phyloP scores from a whole-genome alignment of 495 filamentous ascomycete genomes.

The Annulohypoxylon maeteangense region DNA sequence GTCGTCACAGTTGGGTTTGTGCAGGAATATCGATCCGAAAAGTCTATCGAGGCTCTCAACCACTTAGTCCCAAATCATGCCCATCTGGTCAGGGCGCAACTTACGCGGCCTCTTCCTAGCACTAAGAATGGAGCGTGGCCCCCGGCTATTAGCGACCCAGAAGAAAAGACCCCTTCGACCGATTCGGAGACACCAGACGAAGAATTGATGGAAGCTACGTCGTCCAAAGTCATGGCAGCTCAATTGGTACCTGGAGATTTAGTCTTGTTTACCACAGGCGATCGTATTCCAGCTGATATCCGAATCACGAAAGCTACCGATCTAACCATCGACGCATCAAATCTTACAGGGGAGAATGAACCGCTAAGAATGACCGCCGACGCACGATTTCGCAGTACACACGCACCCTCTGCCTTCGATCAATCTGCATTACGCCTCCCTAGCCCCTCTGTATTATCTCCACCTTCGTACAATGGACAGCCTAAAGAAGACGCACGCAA shows the following conservation, averaged over 20 bases:
- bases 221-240: slow-evolving; percentile 82
- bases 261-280: slow-evolving; percentile 92
- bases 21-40: slow-evolving; percentile 97
- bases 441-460: slow-evolving; percentile 50
- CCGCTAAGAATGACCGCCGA: slow-evolving; percentile 81
- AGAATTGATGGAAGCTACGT: slow-evolving; percentile 73
- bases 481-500: slow-evolving; percentile 47
- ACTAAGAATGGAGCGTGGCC: slow-evolving; percentile 58
- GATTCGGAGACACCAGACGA: slow-evolving; percentile 55
- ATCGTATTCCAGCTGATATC: slow-evolving; percentile 96
- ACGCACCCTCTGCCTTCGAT: slow-evolving; percentile 34
- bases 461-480: slow-evolving; percentile 37
- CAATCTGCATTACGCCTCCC: slow-evolving; percentile 49
- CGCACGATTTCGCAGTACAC: slow-evolving; percentile 69
- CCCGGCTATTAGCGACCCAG: slow-evolving; percentile 46
- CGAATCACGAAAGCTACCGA: slow-evolving; percentile 90
- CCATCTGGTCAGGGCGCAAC: slow-evolving; percentile 78
- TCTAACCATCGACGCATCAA: slow-evolving; percentile 94
- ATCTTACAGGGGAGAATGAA: slow-evolving; percentile 96
- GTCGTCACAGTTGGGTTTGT: slow-evolving; percentile 96
- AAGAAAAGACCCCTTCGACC: slow-evolving; percentile 41
- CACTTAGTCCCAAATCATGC: slow-evolving; percentile 94
- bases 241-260: slow-evolving; percentile 93
- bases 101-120: slow-evolving; percentile 43
- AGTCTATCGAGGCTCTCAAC: slow-evolving; percentile 94